Evolutionary conservation across 768 basidiomycete species (phyloP), one percentile per base, ranked within the genome.

Genomic region (Pleurotus pulmonarius): DNA sequence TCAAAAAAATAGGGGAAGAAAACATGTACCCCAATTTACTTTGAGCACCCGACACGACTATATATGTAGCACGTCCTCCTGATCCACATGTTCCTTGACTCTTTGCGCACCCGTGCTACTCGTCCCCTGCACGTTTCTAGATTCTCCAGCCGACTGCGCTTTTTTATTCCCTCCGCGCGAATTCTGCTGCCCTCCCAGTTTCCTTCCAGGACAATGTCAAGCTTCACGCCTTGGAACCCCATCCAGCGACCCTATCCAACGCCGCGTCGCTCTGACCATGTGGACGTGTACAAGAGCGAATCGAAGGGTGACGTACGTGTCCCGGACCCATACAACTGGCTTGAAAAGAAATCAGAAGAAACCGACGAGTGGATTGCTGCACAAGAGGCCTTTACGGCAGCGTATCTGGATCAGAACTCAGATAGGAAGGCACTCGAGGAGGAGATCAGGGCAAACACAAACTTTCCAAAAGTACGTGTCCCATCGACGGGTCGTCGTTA

Each of bases 251-350:
- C 39, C 24, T 92, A 92, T 65, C 92, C 92, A 0, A 49, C 67
- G 6, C 78, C 87, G 24, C 83, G 81, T 55, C 82, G 88, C 49
- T 83, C 81, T 5, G 83, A 87, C 63, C 82, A 86, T 64, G 71
- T 84, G 47, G 87, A 90, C 67, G 67, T 77, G 34, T 93, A 89
- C 73, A 79, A 85, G 66, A 88, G 84, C 68, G 80, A 82, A 61
- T 67, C 71, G 45, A 69, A 75, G n/a, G 88, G 86, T 20, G 64
- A 83, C 53, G 85, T 91, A 40, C 71, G 70, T 39, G 83, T 93
- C 0, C 69, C 75, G 3, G 86, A 91, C 68, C 88, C 90, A 5
- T 90, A 90, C 71, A 71, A 80, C 44, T 92, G 90, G 88, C 75
- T 93, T 18, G 88, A 91, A 58, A 72, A 81, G 25, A 68, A 84